A percentile compares a stretch with the other conserved stretches of the same genome.
Conservation (phyloP, 306 rosid genomes). For the Lupinus albus region DNA sequence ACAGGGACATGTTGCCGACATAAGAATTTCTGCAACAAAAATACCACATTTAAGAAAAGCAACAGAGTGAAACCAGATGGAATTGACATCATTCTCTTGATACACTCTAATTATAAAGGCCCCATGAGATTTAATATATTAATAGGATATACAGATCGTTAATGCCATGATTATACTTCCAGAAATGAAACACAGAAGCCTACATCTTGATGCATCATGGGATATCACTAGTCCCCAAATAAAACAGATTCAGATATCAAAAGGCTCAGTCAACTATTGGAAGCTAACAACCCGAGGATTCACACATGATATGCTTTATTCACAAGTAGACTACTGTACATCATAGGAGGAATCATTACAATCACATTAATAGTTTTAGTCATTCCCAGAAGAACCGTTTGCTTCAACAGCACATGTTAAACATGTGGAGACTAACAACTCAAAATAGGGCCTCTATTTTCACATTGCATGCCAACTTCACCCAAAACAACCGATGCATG, state of each 20-base stretch:
- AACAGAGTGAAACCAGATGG: constrained; percentile 28
- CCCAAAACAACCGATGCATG: constrained; percentile 24
- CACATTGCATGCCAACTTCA: constrained; percentile 4
- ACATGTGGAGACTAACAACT: constrained; percentile 14
- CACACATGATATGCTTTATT: constrained; percentile 27
- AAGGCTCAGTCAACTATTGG: constrained; percentile 8
- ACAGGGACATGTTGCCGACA: constrained; percentile 86
- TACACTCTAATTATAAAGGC: constrained; percentile 26
- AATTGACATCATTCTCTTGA: constrained; percentile 21
- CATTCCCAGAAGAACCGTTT: neutral
- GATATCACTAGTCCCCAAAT: constrained; percentile 12
- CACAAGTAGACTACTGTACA: constrained; percentile 12
- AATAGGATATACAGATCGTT: constrained; percentile 28
- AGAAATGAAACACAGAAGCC: constrained; percentile 33
- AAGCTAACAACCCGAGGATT: constrained; percentile 5
- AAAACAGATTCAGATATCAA: constrained; percentile 6
- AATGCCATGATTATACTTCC: constrained; percentile 31
- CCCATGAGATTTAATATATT: constrained; percentile 3
- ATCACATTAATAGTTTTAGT: constrained; percentile 21
- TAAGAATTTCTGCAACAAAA: constrained; percentile 82
- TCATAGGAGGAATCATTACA: constrained; percentile 22
- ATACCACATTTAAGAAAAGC: constrained; percentile 32
- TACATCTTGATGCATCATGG: neutral
- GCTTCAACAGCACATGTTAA: constrained; percentile 27
- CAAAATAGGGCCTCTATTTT: constrained; percentile 20